Evolutionary conservation across 179 eudicot species (phyloP), one percentile per base, ranked within the genome.

Genomic region (Corrigiola litoralis): DNA sequence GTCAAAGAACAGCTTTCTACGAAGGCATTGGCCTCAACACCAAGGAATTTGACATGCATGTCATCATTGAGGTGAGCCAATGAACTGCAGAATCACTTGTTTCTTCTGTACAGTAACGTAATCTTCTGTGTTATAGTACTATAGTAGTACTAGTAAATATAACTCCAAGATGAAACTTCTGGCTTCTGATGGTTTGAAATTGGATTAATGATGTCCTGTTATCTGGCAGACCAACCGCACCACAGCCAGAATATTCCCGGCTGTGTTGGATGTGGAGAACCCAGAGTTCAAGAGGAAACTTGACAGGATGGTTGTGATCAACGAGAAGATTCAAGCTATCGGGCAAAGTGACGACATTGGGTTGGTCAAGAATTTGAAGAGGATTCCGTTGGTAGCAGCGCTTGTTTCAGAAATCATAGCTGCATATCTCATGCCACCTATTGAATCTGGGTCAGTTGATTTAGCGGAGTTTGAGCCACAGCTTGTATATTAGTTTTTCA

Each of bases 181-280:
- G n/a, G 67, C 47, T 46, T 53, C 38, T 17, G 32, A 2, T 25
- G 50, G 20, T 17, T 25, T 14, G 18, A n/a, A 3, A 32, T 41
- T 33, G 5, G n/a, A 52, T 52, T 68, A 44, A 51, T 79, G 64
- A 62, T 57, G 28, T 21, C 64, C 49, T 63, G 45, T 18, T 18
- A 36, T 52, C 55, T 58, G 74, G 72, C 89, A 94, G 99, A 94
- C 97, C 38, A 94, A 94, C 82, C 91, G 99, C 66, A 94, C 99
- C 13, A 90, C 94, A 25, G 99, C 99, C 4, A 90, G 99, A 75
- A 94, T 94, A 44, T 90, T 90, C 87, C 99, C 99, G 14, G 99
- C 97, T 17, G 99, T 94, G 48, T 79, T 81, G 52, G 99, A 94
- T 59, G 97, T 94, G 77, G 99, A 90, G 82, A 94, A 94, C 81